Evolutionary conservation across 176 grass and related monocot species (phyloP), one percentile per base, ranked within the genome.

Genomic region (Elaeis guineensis): DNA sequence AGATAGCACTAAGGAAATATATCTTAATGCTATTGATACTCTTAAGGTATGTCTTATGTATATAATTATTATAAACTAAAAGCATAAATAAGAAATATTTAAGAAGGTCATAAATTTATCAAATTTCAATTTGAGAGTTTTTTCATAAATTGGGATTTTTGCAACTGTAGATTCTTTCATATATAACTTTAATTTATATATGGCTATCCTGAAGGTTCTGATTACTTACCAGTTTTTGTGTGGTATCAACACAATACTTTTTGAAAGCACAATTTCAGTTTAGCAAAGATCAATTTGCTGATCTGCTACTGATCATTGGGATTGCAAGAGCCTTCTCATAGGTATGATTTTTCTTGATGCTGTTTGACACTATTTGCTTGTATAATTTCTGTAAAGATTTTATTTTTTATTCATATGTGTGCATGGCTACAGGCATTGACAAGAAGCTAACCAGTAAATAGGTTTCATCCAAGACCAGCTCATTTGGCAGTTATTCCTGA

Each of bases 221-320:
- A 63, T 72, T 50, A 12, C 23, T 69, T 5, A 16, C 72, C 25
- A 2, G 26, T 2, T 16, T 66, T 12, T 80, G 77, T 17, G 80
- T 32, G 29, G 6, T 6, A 32, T 32, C 29, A 32, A 32, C 29
- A 62, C 78, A 97, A 87, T 97, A 82, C 54, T 97, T 80, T 72
- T 66, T 97, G 24, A 97, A 97, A 68, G 92, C 83, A 19, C 83
- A 57, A 6, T 97, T 97, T 29, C 80, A 85, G 25, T 97, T 85
- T 60, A 97, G 72, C 84, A 97, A 91, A 63, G 59, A 91, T 17
- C 81, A 97, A 44, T 97, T 73, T 76, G 92, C 92, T 63, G 74
- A 97, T 75, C 83, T 97, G 64, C 18, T 91, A 61, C 64, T 97
- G 21, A 91, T 90, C 67, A 50, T 6, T 8, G 84, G 81, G 26